Conservation (phyloP, 306 rosid species). For the Pachyrhizus erosus region DNA sequence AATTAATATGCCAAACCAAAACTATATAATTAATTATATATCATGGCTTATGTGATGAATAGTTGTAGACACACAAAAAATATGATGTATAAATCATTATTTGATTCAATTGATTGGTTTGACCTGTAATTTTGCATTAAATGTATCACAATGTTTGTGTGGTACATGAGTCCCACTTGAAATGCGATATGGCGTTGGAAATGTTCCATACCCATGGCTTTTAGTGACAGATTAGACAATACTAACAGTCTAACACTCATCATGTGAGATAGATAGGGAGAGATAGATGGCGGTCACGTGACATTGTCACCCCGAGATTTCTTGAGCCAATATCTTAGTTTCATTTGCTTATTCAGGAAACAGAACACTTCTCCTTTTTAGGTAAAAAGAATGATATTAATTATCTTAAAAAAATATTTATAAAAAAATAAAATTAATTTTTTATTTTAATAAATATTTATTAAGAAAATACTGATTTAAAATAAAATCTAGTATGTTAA, state of each 20-base stretch:
- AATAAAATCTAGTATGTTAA: too few relatives aligned
- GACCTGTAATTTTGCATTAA: slow-evolving; percentile 25
- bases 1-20: not conserved
- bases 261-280: not conserved
- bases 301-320: not conserved
- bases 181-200: not conserved
- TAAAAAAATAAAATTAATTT: too few relatives aligned
- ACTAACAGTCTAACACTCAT: not conserved
- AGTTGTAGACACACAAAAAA: too few relatives aligned
- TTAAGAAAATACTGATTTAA: too few relatives aligned
- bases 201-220: slow-evolving; percentile 28
- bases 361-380: not conserved
- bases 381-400: not conserved
- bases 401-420: too few relatives aligned
- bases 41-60: not conserved
- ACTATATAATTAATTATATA: not conserved
- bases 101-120: slow-evolving; percentile 14
- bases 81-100: not conserved
- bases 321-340: not conserved
- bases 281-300: not conserved
- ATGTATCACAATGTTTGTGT: not conserved
- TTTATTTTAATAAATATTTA: too few relatives aligned
- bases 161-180: slow-evolving; percentile 32
- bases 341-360: not conserved
- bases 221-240: not conserved